phyloP scores from a whole-genome alignment of 2,329 filamentous ascomycete species.

The Byssothecium circinans region DNA sequence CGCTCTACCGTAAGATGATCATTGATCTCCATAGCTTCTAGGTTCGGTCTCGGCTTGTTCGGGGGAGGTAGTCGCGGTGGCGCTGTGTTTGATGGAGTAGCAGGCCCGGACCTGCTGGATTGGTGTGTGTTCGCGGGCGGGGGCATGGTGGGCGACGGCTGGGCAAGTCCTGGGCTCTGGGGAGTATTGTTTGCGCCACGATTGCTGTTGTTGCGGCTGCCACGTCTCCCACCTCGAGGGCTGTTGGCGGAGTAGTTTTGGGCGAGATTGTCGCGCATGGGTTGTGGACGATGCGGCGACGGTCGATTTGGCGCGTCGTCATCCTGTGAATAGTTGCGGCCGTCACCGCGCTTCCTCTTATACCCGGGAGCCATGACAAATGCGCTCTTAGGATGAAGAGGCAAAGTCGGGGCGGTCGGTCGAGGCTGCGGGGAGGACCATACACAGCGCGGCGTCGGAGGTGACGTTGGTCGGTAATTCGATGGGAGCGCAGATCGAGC shows the following conservation, averaged over 20 bases:
- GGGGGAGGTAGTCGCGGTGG: constrained; percentile 7
- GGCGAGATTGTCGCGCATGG: constrained; percentile 49
- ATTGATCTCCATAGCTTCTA: constrained; percentile 63
- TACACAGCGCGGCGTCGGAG: constrained; percentile 19
- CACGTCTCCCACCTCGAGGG: constrained; percentile 33
- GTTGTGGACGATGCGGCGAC: constrained; percentile 56
- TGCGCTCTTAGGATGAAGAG: constrained; percentile 32
- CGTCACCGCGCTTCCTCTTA: constrained; percentile 60
- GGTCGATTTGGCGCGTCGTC: constrained; percentile 45
- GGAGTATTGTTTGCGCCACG: constrained; percentile 35
- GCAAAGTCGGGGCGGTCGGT: constrained; percentile 25
- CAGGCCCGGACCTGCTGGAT: constrained; percentile 18
- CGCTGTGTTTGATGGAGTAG: constrained; percentile 21
- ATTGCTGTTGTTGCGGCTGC: constrained; percentile 28
- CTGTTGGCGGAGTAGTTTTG: constrained; percentile 42
- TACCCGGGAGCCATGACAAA: constrained; percentile 55
- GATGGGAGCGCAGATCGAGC: neutral
- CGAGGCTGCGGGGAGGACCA: constrained; percentile 27
- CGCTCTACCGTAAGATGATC: constrained; percentile 72
- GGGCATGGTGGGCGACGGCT: constrained; percentile 39
- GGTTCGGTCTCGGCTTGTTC: constrained; percentile 9
- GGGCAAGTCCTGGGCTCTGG: constrained; percentile 31
- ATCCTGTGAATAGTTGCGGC: constrained; percentile 48
- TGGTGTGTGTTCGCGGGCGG: constrained; percentile 26
- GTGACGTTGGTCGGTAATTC: neutral